These are phyloP conservation scores for Fraxinus platypoda DNA, from an alignment of 305 asterid species.

Conservation along the genomic window DNA sequence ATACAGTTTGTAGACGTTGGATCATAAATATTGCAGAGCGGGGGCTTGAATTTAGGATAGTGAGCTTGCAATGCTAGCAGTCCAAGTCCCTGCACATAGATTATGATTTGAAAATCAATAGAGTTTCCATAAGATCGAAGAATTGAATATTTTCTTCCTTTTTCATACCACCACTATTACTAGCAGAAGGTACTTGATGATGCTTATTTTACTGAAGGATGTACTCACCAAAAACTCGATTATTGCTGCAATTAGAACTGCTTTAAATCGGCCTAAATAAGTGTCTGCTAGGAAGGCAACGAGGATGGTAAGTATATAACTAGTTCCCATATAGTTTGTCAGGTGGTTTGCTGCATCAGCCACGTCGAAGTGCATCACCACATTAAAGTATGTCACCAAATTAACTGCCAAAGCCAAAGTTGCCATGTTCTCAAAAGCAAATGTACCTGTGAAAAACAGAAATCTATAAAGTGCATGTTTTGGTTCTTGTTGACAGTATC, in stretches of 20 bases:
- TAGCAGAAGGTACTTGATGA: neutral
- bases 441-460: conserved; percentile 35
- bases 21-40: conserved; percentile 51
- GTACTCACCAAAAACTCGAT: conserved; percentile 53
- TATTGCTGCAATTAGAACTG: conserved; percentile 43
- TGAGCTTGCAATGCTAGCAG: conserved; percentile 70
- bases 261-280: conserved; percentile 57
- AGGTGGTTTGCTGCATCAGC: conserved; percentile 66
- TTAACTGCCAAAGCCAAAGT: conserved; percentile 46
- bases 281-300: conserved; percentile 68
- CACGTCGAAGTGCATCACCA: conserved; percentile 56
- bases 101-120: neutral
- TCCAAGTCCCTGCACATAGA: conserved; percentile 54
- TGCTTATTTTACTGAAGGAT: neutral
- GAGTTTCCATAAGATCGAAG: neutral
- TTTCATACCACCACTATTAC: neutral
- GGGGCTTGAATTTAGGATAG: conserved; percentile 50
- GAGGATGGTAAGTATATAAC: conserved; percentile 58
- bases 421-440: conserved; percentile 52
- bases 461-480: neutral
- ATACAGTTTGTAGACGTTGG: conserved; percentile 36
- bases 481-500: neutral
- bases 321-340: conserved; percentile 58
- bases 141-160: neutral
- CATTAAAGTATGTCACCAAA: conserved; percentile 51